Conservation (phyloP, 306 rosid species). For the Trichosanthes truncata region DNA sequence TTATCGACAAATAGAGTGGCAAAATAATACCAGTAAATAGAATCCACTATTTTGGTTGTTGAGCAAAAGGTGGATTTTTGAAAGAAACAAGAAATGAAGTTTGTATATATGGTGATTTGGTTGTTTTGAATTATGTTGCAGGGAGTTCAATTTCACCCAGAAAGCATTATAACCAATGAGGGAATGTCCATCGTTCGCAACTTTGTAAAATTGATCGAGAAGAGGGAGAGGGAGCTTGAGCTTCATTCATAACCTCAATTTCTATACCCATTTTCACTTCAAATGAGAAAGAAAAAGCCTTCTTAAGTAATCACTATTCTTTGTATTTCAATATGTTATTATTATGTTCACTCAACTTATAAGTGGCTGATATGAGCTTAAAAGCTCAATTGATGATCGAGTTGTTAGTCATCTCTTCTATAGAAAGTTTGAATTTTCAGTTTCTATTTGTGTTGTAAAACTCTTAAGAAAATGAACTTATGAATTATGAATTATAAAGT, state of each 20-base stretch:
- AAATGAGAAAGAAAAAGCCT: background rate
- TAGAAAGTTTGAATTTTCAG: background rate
- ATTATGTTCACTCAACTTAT: background rate
- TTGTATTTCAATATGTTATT: no score
- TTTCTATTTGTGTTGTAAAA: background rate
- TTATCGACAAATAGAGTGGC: no score
- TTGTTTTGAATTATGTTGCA: conserved; percentile 19
- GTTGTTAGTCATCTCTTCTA: no score
- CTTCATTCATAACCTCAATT: conserved; percentile 7
- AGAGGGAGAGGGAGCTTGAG: conserved; percentile 27
- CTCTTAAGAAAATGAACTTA: background rate
- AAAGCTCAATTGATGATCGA: background rate
- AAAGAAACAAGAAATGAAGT: background rate
- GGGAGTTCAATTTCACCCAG: conserved; percentile 99
- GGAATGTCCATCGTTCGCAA: conserved; percentile 62
- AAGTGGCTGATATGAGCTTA: background rate
- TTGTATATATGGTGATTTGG: background rate
- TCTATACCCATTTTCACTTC: no score
- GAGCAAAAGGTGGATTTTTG: background rate
- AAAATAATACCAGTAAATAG: no score
- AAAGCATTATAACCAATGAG: conserved; percentile 76
- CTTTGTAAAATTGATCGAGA: conserved; percentile 61
- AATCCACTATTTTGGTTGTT: background rate
- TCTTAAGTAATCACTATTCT: background rate
- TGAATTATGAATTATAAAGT: no score